Evolutionary conservation across 345 rosid genomes (phyloP).

Genomic region (Citrus sp.): DNA sequence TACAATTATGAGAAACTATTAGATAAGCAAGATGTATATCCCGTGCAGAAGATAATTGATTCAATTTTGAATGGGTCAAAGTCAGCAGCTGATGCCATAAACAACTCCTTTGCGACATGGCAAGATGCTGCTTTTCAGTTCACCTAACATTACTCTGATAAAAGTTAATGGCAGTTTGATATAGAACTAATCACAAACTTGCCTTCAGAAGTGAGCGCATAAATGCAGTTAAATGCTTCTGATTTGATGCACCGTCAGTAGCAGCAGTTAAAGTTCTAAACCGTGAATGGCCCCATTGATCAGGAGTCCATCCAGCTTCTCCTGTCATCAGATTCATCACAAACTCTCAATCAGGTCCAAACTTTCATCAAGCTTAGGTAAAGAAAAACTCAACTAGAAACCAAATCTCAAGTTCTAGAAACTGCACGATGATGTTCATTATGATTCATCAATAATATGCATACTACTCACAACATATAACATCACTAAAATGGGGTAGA

Average conservation of each 20-base stretch:
- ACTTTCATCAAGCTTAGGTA: slow-evolving; percentile 8
- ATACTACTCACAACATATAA: background rate
- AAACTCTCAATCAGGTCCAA: slow-evolving; percentile 3
- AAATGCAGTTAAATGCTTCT: slow-evolving; percentile 69
- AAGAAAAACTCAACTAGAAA: background rate
- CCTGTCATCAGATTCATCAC: slow-evolving; percentile 41
- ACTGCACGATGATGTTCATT: background rate
- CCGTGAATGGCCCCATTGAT: slow-evolving; percentile 91
- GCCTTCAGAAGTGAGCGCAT: slow-evolving; percentile 96
- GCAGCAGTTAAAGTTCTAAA: slow-evolving; percentile 58
- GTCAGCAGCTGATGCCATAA: background rate
- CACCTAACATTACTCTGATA: background rate
- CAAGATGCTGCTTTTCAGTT: background rate
- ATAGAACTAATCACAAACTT: slow-evolving; percentile 18
- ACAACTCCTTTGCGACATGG: background rate
- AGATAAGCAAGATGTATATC: background rate
- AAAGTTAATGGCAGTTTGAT: slow-evolving; percentile 3
- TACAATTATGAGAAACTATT: background rate
- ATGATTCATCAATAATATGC: background rate
- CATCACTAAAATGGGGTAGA: background rate
- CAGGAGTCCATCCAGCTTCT: slow-evolving; percentile 98
- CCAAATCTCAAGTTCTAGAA: background rate
- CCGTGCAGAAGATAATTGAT: background rate
- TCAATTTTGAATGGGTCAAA: background rate
- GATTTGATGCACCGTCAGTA: slow-evolving; percentile 54